Conservation (phyloP, 257 asterid genomes). For the Capsicum pubescens region DNA sequence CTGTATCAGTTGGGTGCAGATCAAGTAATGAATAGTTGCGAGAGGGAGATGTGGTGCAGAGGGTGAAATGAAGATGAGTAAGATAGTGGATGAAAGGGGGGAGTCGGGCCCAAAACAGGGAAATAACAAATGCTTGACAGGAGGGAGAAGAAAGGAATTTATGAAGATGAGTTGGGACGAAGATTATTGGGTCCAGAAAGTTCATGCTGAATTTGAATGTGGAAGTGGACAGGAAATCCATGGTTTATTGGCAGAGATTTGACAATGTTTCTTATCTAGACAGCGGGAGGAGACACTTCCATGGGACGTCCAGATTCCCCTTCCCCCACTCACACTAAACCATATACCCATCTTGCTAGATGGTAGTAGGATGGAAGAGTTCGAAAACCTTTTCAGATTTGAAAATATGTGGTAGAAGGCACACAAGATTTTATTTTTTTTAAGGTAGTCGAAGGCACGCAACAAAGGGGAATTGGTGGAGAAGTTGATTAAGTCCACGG, state of each 20-base stretch:
- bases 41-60: not conserved
- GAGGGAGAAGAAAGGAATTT: not conserved
- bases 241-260: not conserved
- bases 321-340: not conserved
- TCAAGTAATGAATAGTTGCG: not conserved
- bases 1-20: too few relatives aligned
- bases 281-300: slow-evolving; percentile 7
- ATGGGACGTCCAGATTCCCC: not conserved
- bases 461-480: not conserved
- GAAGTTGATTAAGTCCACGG: not conserved
- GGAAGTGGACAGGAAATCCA: not conserved
- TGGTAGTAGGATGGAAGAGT: not conserved
- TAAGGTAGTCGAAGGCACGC: not conserved
- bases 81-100: not conserved
- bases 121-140: slow-evolving; percentile 13
- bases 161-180: not conserved
- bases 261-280: not conserved
- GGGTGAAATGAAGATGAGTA: not conserved
- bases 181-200: not conserved
- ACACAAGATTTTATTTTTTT: not conserved
- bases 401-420: not conserved
- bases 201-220: not conserved
- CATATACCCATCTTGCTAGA: slow-evolving; percentile 12
- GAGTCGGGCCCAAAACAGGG: not conserved
- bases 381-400: slow-evolving; percentile 4